phyloP scores from a whole-genome alignment of 2,329 filamentous ascomycete genomes.

The Fusarium bactridioides region DNA sequence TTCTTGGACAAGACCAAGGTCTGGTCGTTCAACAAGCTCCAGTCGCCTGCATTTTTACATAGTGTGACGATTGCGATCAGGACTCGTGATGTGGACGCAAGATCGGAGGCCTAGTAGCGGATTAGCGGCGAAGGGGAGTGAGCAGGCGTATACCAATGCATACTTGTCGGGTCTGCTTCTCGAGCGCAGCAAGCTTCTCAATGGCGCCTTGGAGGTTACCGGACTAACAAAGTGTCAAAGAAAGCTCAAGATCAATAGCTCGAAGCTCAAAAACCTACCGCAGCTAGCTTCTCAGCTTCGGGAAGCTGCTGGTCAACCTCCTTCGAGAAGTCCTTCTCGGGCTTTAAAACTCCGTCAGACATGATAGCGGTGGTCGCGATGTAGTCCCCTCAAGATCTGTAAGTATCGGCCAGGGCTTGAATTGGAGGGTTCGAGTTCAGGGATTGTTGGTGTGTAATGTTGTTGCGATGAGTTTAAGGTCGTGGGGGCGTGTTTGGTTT shows the following conservation, averaged over 20 bases:
- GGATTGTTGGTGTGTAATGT: slow-evolving; percentile 24
- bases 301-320: slow-evolving; percentile 92
- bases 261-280: slow-evolving; percentile 65
- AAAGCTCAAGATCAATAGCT: background rate
- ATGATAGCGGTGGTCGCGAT: slow-evolving; percentile 56
- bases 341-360: slow-evolving; percentile 86
- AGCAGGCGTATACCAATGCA: slow-evolving; percentile 40
- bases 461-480: slow-evolving; percentile 32
- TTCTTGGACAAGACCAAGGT: slow-evolving; percentile 97
- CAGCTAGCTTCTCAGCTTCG: slow-evolving; percentile 87
- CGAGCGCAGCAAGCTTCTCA: slow-evolving; percentile 88
- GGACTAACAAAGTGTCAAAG: slow-evolving; percentile 48
- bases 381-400: slow-evolving; percentile 5
- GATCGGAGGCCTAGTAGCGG: slow-evolving; percentile 81
- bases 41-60: slow-evolving; percentile 92
- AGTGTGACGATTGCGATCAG: slow-evolving; percentile 90
- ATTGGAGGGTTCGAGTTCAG: background rate
- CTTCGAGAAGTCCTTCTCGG: slow-evolving; percentile 98
- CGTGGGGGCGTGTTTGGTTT: slow-evolving; percentile 38
- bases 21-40: slow-evolving; percentile 96
- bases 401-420: background rate
- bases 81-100: slow-evolving; percentile 91
- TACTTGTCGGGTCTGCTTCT: slow-evolving; percentile 98
- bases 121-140: slow-evolving; percentile 23
- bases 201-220: slow-evolving; percentile 83